Percentiles rank a stretch among this genome's conserved stretches.
Evolutionary conservation across 163 green algal species (phyloP).

Genomic region (Scenedesmus sp.): DNA sequence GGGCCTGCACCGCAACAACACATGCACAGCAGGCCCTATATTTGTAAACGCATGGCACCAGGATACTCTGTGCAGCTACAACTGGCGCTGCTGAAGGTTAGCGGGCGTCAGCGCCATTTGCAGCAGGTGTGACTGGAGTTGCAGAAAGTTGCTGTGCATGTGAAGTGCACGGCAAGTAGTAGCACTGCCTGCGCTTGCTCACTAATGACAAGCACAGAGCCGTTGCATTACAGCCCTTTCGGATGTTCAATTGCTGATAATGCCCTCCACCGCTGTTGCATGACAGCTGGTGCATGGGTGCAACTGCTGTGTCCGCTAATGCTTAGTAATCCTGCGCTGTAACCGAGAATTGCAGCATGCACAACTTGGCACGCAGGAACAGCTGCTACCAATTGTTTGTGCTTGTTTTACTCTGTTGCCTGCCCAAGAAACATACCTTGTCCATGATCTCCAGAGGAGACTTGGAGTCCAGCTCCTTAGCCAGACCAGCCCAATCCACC

Average conservation of each 20-base stretch:
- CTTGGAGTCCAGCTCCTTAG: conserved; percentile 81
- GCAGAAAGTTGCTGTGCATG: too few relatives aligned
- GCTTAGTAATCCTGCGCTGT: neutral
- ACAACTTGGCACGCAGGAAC: neutral
- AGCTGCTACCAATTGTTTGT: neutral
- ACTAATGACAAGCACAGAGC: too few relatives aligned
- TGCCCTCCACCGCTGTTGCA: neutral
- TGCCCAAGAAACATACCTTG: conserved; percentile 67
- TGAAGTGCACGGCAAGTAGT: too few relatives aligned
- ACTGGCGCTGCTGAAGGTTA: neutral
- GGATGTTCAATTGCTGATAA: too few relatives aligned
- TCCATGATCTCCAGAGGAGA: conserved; percentile 97
- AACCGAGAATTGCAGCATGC: neutral
- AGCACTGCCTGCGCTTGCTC: too few relatives aligned
- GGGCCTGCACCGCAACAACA: conserved; percentile 70
- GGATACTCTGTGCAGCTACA: conserved; percentile 12
- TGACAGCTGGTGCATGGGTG: neutral
- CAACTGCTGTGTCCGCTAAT: neutral
- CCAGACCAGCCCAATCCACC: conserved; percentile 76
- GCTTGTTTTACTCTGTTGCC: neutral
- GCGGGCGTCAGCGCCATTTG: too few relatives aligned
- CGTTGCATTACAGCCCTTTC: too few relatives aligned
- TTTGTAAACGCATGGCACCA: neutral
- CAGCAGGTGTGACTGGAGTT: too few relatives aligned
- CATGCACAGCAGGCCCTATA: neutral